Conservation (phyloP, 2,329 filamentous ascomycete species). For the Pseudocercospora cruenta region DNA sequence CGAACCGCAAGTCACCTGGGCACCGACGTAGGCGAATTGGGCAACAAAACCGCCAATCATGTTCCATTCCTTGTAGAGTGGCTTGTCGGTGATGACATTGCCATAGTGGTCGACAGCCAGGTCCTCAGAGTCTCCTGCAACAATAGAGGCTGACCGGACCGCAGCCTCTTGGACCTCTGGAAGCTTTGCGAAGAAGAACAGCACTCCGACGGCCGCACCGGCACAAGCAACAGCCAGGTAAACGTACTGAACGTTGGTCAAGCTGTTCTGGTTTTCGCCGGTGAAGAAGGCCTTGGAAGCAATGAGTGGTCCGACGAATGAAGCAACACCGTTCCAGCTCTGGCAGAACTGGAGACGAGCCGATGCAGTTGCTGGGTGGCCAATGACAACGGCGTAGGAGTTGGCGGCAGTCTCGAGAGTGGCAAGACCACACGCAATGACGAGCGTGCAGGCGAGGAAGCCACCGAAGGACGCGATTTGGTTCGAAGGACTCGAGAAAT, state of each 20-base stretch:
- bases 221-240: slow-evolving; percentile 46
- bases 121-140: slow-evolving; percentile 34
- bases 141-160: slow-evolving; percentile 35
- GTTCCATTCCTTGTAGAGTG: slow-evolving; percentile 46
- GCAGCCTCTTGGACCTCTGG: slow-evolving; percentile 39
- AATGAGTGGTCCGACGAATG: slow-evolving; percentile 46
- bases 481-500: slow-evolving; percentile 40
- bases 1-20: slow-evolving; percentile 28
- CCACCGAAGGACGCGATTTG: slow-evolving; percentile 42
- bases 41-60: slow-evolving; percentile 45
- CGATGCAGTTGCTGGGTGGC: slow-evolving; percentile 41
- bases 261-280: slow-evolving; percentile 37
- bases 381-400: slow-evolving; percentile 46
- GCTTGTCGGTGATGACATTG: slow-evolving; percentile 37
- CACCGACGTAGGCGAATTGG: slow-evolving; percentile 20
- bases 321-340: slow-evolving; percentile 44
- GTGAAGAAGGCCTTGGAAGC: slow-evolving; percentile 45
- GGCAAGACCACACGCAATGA: slow-evolving; percentile 46
- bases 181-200: slow-evolving; percentile 45
- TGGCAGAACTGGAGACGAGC: slow-evolving; percentile 46
- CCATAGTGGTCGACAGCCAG: slow-evolving; percentile 38
- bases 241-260: slow-evolving; percentile 45
- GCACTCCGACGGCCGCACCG: slow-evolving; percentile 39
- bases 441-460: slow-evolving; percentile 44
- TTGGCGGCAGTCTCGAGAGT: slow-evolving; percentile 46